Percentiles rank a stretch among this genome's conserved stretches.
phyloP scores from a whole-genome alignment of 2,329 filamentous ascomycete genomes.

The Claviceps pazoutovae region DNA sequence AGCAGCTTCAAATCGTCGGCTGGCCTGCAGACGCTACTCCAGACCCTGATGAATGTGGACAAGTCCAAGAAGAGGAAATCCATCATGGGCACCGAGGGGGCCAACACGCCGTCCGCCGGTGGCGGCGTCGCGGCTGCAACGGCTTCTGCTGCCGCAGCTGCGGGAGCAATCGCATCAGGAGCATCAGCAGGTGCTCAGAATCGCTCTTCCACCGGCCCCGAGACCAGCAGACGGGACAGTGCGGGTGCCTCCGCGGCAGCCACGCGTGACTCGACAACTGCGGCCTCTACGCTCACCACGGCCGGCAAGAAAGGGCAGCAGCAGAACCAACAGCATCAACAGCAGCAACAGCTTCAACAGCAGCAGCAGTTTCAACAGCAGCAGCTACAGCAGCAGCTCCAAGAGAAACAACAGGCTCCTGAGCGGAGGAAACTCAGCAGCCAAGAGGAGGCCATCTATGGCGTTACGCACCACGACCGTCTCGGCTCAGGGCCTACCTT shows the following conservation, averaged over 20 bases:
- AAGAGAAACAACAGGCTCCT: constrained; percentile 21
- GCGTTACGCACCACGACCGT: constrained; percentile 74
- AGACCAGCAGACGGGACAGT: constrained; percentile 35
- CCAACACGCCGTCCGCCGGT: constrained; percentile 23
- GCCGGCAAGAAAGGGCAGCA: constrained; percentile 35
- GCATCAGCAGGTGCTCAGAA: constrained; percentile 20
- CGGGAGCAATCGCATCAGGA: constrained; percentile 7
- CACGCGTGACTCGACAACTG: constrained; percentile 19
- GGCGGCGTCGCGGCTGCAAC: background rate
- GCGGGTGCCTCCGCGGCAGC: constrained; percentile 30
- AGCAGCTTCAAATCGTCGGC: constrained; percentile 67
- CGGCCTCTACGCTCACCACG: constrained; percentile 21
- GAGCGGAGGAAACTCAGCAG: constrained; percentile 58
- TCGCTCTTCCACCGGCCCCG: constrained; percentile 15
- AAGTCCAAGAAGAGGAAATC: constrained; percentile 81
- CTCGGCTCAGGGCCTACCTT: constrained; percentile 78
- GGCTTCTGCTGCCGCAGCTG: background rate
- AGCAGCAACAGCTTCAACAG: background rate
- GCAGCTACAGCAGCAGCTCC: constrained; percentile 8
- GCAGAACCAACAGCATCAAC: constrained; percentile 6
- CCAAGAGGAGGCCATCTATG: constrained; percentile 66
- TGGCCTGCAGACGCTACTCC: constrained; percentile 65
- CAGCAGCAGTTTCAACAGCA: background rate
- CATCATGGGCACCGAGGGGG: constrained; percentile 45
- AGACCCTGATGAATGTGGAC: constrained; percentile 70